A percentile compares a stretch with the other conserved stretches of the same genome.
phyloP scores from a whole-genome alignment of 1,284 basidiomycete genomes.

The Apiotrichum brassicae region DNA sequence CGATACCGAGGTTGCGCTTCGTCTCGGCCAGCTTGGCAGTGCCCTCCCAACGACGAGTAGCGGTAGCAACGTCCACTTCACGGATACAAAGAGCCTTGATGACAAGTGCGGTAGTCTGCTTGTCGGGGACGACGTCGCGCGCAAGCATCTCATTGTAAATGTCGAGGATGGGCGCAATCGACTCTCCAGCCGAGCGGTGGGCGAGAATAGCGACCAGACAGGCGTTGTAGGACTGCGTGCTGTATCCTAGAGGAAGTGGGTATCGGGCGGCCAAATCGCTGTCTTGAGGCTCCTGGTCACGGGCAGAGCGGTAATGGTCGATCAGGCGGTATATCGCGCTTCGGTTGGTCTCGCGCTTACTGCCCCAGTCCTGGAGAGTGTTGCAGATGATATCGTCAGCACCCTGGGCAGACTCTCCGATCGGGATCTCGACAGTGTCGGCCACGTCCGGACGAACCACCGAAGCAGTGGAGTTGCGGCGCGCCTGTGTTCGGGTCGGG shows the following conservation, averaged over 20 bases:
- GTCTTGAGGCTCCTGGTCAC: conserved; percentile 3
- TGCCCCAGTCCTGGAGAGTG: not conserved
- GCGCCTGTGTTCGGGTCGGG: conserved; percentile 13
- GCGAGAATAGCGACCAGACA: conserved; percentile 56
- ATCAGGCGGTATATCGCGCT: conserved; percentile 11
- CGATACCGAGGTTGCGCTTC: conserved; percentile 9
- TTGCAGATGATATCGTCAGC: not conserved
- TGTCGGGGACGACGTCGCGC: conserved; percentile 61
- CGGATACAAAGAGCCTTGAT: conserved; percentile 65
- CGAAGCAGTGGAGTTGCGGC: conserved; percentile 31
- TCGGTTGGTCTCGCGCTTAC: too few relatives aligned
- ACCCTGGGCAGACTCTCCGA: not conserved
- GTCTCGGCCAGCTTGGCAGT: not conserved
- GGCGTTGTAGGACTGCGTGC: conserved; percentile 56
- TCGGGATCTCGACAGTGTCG: not conserved
- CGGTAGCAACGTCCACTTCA: conserved; percentile 60
- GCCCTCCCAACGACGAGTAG: conserved; percentile 42
- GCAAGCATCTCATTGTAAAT: conserved; percentile 70
- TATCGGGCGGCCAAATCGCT: conserved; percentile 18
- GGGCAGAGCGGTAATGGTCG: conserved; percentile 26
- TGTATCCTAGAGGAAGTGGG: conserved; percentile 32
- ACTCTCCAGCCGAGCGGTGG: conserved; percentile 54
- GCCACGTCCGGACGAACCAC: conserved; percentile 13
- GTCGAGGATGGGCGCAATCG: conserved; percentile 58
- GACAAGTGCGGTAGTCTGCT: conserved; percentile 62